Evolutionary conservation across 1,284 basidiomycete species (phyloP).

Genomic region (Tetrapyrgos nigripes): DNA sequence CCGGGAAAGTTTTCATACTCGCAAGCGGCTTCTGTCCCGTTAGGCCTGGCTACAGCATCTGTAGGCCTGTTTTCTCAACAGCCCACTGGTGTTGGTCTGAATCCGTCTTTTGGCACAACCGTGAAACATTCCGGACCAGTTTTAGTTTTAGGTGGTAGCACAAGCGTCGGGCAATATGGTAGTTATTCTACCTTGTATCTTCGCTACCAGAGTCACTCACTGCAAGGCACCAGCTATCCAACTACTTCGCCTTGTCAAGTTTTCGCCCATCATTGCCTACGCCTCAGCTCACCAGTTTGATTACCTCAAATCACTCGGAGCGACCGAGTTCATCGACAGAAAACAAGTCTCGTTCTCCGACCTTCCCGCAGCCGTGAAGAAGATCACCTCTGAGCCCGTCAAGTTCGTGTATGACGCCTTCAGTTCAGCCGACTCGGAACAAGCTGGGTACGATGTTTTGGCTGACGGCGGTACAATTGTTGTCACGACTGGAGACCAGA

Average conservation of each 20-base stretch:
- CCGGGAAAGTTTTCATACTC: conserved; percentile 51
- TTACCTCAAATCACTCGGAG: conserved; percentile 45
- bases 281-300: conserved; percentile 41
- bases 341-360: conserved; percentile 2
- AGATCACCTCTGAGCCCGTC: background rate
- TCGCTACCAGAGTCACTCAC: background rate
- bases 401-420: conserved; percentile 1
- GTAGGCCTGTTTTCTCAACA: conserved; percentile 42
- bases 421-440: background rate
- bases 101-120: conserved; percentile 33
- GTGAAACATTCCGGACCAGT: conserved; percentile 37
- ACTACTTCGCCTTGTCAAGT: conserved; percentile 45
- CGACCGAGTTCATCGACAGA: conserved; percentile 45
- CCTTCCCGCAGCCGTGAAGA: background rate
- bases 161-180: conserved; percentile 37
- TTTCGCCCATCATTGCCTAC: conserved; percentile 44
- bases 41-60: conserved; percentile 42
- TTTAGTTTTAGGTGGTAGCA: conserved; percentile 32
- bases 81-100: conserved; percentile 37
- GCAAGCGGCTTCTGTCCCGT: conserved; percentile 44
- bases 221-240: conserved; percentile 36
- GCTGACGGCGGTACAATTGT: conserved; percentile 1
- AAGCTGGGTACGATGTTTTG: background rate
- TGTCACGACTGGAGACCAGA: background rate
- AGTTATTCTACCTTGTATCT: background rate